phyloP scores from a whole-genome alignment of 306 rosid species.

The Vigna nakashimae region DNA sequence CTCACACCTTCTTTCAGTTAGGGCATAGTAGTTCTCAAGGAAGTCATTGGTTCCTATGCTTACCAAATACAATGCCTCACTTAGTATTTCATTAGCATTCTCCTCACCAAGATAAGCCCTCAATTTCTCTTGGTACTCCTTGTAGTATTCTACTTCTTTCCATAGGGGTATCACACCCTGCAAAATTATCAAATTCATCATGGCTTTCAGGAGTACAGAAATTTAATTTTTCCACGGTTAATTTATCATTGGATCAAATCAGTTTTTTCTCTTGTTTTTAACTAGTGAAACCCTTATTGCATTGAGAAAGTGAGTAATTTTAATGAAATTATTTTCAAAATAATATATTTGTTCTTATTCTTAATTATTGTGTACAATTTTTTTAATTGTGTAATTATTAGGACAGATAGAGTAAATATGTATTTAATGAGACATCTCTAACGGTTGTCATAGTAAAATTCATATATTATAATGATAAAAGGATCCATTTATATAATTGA shows the following conservation, averaged over 20 bases:
- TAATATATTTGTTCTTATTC: too few relatives aligned
- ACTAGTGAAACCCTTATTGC: too few relatives aligned
- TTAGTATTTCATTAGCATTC: conserved; percentile 52
- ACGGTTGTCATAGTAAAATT: not conserved
- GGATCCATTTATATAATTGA: too few relatives aligned
- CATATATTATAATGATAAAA: not conserved
- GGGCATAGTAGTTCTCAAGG: conserved; percentile 61
- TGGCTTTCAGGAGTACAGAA: too few relatives aligned
- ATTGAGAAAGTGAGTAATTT: too few relatives aligned
- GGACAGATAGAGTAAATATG: not conserved
- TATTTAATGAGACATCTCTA: not conserved
- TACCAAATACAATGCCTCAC: conserved; percentile 62
- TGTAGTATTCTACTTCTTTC: conserved; percentile 71
- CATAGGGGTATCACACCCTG: conserved; percentile 73
- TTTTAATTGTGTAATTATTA: too few relatives aligned
- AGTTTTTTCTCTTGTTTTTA: too few relatives aligned
- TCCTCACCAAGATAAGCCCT: conserved; percentile 46
- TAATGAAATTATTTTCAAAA: too few relatives aligned
- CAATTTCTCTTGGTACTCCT: conserved; percentile 59
- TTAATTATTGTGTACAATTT: not conserved
- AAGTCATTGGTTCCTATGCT: conserved; percentile 75
- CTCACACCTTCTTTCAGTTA: conserved; percentile 48
- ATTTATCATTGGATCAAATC: too few relatives aligned
- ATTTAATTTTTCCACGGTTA: too few relatives aligned
- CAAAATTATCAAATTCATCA: not conserved